Percentiles rank a stretch among this genome's conserved stretches.
These are phyloP conservation scores for Glarea lozoyensis DNA, from an alignment of 495 filamentous ascomycete genomes.

Conservation along the genomic window DNA sequence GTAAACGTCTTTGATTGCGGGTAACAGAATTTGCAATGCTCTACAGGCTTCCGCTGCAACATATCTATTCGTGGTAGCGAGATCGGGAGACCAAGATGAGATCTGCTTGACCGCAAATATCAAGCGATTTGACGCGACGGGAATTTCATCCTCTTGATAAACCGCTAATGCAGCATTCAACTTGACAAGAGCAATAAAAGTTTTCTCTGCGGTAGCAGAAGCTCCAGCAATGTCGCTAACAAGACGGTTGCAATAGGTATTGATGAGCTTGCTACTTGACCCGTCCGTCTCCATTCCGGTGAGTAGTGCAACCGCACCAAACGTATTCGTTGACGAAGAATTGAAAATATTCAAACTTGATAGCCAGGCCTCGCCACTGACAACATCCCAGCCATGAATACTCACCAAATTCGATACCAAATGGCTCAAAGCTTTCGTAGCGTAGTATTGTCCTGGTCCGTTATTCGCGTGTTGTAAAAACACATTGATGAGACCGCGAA, in stretches of 20 bases:
- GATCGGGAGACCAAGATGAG: conserved; percentile 50
- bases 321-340: conserved; percentile 30
- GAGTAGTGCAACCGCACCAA: conserved; percentile 43
- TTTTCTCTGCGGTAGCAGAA: conserved; percentile 26
- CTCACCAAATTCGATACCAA: conserved; percentile 31
- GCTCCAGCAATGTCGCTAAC: conserved; percentile 43
- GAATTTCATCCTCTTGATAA: conserved; percentile 33
- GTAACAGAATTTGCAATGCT: conserved; percentile 55
- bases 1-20: conserved; percentile 65
- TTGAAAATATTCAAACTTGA: conserved; percentile 28
- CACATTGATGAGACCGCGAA: conserved; percentile 39
- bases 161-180: conserved; percentile 34
- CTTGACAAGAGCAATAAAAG: conserved; percentile 30
- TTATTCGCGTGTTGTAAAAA: conserved; percentile 28
- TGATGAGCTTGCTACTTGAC: conserved; percentile 30
- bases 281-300: conserved; percentile 41
- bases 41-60: conserved; percentile 55
- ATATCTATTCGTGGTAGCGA: conserved; percentile 30
- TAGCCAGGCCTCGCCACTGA: conserved; percentile 34
- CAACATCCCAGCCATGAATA: conserved; percentile 26
- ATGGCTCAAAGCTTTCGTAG: conserved; percentile 34
- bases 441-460: conserved; percentile 30
- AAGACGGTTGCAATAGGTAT: conserved; percentile 42
- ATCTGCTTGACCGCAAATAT: conserved; percentile 79
- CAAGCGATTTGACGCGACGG: conserved; percentile 67